A percentile compares a stretch with the other conserved stretches of the same genome.
Conservation (phyloP, 176 grass and related monocot species). For the Bolboschoenus planiculmis region DNA sequence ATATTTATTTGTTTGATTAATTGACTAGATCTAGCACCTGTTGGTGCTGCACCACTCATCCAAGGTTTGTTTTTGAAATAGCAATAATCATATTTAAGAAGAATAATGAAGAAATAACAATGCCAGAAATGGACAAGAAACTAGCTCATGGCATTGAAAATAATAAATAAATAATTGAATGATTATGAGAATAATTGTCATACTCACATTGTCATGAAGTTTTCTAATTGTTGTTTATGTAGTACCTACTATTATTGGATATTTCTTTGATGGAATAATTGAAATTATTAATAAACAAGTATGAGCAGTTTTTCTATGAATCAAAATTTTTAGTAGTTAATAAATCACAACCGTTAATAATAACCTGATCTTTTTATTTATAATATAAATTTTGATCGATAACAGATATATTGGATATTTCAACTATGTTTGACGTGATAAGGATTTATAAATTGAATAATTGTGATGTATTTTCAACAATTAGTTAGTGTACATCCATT, state of each 20-base stretch:
- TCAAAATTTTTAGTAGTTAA: too few species aligned
- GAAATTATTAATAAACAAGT: neutral
- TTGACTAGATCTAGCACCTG: neutral
- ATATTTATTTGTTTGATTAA: neutral
- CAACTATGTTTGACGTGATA: too few species aligned
- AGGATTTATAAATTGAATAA: too few species aligned
- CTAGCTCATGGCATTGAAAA: neutral
- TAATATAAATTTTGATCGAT: too few species aligned
- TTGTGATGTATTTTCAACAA: too few species aligned
- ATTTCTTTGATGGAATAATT: neutral
- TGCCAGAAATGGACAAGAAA: neutral
- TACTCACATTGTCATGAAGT: neutral
- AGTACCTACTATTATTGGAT: neutral
- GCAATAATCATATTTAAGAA: neutral
- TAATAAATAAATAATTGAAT: neutral
- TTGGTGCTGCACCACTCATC: slow-evolving; percentile 7
- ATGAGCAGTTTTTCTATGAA: too few species aligned
- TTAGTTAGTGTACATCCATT: too few species aligned
- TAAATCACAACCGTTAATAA: too few species aligned
- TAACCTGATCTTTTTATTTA: too few species aligned
- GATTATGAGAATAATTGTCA: neutral
- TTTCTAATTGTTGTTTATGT: neutral
- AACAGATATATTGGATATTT: too few species aligned
- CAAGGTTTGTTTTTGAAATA: neutral
- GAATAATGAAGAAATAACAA: neutral